A percentile compares a stretch with the other conserved stretches of the same genome.
Evolutionary conservation across 2,329 filamentous ascomycete species (phyloP).

Genomic region (Coniochaeta sp.): DNA sequence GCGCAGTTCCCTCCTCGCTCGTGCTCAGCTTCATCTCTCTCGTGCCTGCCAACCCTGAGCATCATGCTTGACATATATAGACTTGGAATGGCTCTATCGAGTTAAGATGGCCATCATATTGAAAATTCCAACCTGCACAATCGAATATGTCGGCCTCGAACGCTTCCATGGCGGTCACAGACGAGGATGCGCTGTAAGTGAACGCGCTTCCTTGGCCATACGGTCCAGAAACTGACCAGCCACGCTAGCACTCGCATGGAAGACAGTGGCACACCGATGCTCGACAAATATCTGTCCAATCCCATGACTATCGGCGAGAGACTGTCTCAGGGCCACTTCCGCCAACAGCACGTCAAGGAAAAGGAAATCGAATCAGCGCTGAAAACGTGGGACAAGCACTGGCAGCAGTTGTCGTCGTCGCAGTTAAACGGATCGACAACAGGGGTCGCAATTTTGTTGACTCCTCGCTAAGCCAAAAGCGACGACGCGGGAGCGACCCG

Average conservation of each 20-base stretch:
- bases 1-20: too few species aligned
- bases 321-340: background rate
- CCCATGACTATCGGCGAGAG: background rate
- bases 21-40: too few species aligned
- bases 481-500: background rate
- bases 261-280: background rate
- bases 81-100: too few species aligned
- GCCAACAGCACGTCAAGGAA: background rate
- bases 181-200: background rate
- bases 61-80: too few species aligned
- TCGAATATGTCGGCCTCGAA: background rate
- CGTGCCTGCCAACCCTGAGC: too few species aligned
- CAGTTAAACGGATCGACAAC: background rate
- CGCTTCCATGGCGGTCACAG: background rate
- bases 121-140: background rate
- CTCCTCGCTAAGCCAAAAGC: conserved; percentile 1
- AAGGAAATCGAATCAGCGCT: background rate
- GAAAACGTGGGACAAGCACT: background rate
- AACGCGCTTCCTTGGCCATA: background rate
- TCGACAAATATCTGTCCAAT: background rate
- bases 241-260: background rate
- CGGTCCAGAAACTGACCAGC: too few species aligned
- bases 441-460: conserved; percentile 2
- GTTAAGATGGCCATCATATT: too few species aligned
- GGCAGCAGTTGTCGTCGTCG: background rate